Evolutionary conservation across 192 early-diverging fungal species (phyloP), one percentile per base, ranked within the genome.

Genomic region (Fimicolochytrium jonesii): DNA sequence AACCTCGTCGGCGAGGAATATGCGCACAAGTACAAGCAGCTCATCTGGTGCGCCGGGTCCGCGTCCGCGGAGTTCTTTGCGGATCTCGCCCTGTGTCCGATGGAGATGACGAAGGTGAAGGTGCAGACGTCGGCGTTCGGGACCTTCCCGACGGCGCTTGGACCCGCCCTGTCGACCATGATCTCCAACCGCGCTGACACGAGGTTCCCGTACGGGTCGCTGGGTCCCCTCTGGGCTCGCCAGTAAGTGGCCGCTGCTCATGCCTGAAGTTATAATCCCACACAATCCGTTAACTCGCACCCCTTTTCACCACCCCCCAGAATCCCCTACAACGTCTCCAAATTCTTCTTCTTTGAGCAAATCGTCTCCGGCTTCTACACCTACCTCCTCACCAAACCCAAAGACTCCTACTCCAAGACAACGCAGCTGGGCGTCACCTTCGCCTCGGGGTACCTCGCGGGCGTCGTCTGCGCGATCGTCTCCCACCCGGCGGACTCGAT

Each of bases 401-500:
- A 87, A 64, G 68, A 81, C 42, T 65, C 85, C 47, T 90, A 88
- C 77, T 74, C 80, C 74, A 85, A 87, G 72, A 51, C 65, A 29
- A 72, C 87, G 67, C 88, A 89, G 77, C 79, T 88, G 56, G 86
- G 85, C 55, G 87, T 92, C 43, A 85, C 88, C 60, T 88, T 90
- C 54, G 79, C 80, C 4, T 90, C 86, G 64, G 92, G 92, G 42
- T 91, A 92, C 77, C 80, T 84, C 74, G 90, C 90, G 29, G 92
- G 92, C 78, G 79, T 94, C 51, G 79, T 88, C 56, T 88, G 87
- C 75, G 92, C 92, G 43, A 80, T 92, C 64, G 87, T 94, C 37
- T 90, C 88, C 45, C 92, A 94, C 72, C 92, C 92, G 3, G 92
- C 92, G 28, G 92, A 94, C 67, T 87, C 88, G 1, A 70, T 94